Conservation (phyloP, 169 alveolate species). For the Besnoitia besnoiti region DNA sequence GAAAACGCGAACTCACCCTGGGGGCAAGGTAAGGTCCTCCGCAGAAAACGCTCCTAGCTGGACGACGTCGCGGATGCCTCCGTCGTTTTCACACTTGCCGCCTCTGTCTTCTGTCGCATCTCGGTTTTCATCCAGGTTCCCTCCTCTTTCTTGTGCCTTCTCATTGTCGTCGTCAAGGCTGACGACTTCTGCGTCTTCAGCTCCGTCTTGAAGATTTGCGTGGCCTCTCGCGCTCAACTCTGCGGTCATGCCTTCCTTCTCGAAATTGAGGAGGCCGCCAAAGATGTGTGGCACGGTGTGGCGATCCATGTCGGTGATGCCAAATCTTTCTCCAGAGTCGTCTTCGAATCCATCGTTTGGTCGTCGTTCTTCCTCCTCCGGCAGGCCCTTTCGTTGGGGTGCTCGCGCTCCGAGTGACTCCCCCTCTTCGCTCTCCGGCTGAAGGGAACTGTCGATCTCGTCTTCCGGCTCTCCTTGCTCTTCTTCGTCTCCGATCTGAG, state of each 20-base stretch:
- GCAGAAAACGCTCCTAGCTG: neutral
- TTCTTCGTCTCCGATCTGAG: neutral
- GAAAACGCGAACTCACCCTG: neutral
- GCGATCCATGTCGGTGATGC: neutral
- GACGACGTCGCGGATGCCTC: neutral
- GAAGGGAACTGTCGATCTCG: no score
- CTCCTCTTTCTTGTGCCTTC: neutral
- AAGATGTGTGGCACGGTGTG: neutral
- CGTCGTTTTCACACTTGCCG: neutral
- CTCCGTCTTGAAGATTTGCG: neutral
- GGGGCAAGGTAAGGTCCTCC: constrained; percentile 7
- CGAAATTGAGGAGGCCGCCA: neutral
- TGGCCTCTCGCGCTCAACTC: neutral
- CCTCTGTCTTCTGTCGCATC: neutral
- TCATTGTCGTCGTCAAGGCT: neutral
- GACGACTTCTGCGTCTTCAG: neutral
- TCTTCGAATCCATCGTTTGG: no score
- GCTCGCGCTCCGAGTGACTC: no score
- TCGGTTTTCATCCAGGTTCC: neutral
- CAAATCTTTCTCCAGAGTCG: neutral
- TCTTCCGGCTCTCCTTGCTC: neutral
- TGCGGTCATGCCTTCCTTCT: neutral
- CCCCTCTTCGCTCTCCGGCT: no score
- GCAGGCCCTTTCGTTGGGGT: no score
- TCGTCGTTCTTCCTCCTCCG: no score